Percentiles rank a stretch among this genome's conserved stretches.
These are phyloP conservation scores for Magnolia changhungtana DNA, from an alignment of 164 flowering plant species.

Conservation along the genomic window DNA sequence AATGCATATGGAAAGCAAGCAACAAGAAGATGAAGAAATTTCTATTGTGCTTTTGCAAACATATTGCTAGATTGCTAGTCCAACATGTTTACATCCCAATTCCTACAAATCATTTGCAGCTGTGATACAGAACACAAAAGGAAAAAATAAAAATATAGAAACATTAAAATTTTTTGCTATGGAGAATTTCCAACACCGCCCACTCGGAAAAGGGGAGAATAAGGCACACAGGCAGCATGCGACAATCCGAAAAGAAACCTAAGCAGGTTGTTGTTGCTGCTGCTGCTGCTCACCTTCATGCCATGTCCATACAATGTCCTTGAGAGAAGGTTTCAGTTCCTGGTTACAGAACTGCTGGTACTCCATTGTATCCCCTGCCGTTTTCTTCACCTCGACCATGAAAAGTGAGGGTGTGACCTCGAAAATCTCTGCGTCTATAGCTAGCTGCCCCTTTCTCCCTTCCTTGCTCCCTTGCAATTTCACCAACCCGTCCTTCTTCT, in stretches of 20 bases:
- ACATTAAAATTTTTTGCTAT: not conserved
- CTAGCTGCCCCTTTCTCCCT: slow-evolving; percentile 48
- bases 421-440: slow-evolving; percentile 50
- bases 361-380: slow-evolving; percentile 44
- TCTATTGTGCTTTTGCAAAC: not conserved
- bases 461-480: slow-evolving; percentile 31
- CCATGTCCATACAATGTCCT: slow-evolving; percentile 44
- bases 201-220: not conserved
- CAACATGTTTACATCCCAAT: not conserved
- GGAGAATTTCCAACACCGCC: not conserved
- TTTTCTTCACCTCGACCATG: slow-evolving; percentile 45
- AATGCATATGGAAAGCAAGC: not conserved
- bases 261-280: slow-evolving; percentile 1
- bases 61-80: not conserved
- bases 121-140: not conserved
- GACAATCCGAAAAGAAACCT: not conserved
- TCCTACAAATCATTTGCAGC: slow-evolving; percentile 1
- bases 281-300: slow-evolving; percentile 23
- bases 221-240: not conserved
- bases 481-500: slow-evolving; percentile 38
- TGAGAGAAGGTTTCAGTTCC: slow-evolving; percentile 42
- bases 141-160: not conserved
- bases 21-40: not conserved
- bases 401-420: slow-evolving; percentile 41
- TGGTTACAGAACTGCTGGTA: slow-evolving; percentile 40